These are phyloP conservation scores for Casaregolazyma lundiana DNA, from an alignment of 1,139 yeast species.

Conservation along the genomic window DNA sequence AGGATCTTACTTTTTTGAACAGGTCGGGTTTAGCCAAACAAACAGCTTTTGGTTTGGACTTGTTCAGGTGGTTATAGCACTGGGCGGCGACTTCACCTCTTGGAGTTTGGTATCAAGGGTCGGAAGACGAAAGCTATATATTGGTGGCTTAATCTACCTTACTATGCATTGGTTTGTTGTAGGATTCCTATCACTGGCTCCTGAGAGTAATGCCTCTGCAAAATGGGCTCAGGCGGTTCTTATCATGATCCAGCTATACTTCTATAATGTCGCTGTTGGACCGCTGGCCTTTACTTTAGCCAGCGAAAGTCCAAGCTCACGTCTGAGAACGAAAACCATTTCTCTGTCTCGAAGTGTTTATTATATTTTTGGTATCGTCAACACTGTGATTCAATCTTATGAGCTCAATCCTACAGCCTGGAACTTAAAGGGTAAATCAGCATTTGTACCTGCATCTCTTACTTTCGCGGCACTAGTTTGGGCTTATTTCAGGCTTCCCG, in stretches of 20 bases:
- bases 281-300: conserved; percentile 42
- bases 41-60: conserved; percentile 22
- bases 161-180: conserved; percentile 36
- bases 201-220: conserved; percentile 30
- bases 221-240: conserved; percentile 35
- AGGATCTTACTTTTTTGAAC: conserved; percentile 25
- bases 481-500: conserved; percentile 53
- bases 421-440: conserved; percentile 56
- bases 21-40: conserved; percentile 19
- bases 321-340: conserved; percentile 52
- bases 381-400: conserved; percentile 45
- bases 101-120: conserved; percentile 43
- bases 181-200: conserved; percentile 14
- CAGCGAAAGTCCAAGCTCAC: conserved; percentile 51
- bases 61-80: conserved; percentile 34
- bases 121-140: conserved; percentile 48
- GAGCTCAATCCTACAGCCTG: conserved; percentile 55
- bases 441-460: conserved; percentile 52
- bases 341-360: conserved; percentile 49
- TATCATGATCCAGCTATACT: conserved; percentile 31
- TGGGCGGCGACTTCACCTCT: conserved; percentile 46
- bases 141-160: conserved; percentile 41
- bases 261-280: conserved; percentile 10
- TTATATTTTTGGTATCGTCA: conserved; percentile 39
- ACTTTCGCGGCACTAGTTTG: conserved; percentile 32